Percentiles rank a stretch among this genome's conserved stretches.
phyloP scores from a whole-genome alignment of 1,284 basidiomycete genomes.

The Stygiomarasmius scandens region DNA sequence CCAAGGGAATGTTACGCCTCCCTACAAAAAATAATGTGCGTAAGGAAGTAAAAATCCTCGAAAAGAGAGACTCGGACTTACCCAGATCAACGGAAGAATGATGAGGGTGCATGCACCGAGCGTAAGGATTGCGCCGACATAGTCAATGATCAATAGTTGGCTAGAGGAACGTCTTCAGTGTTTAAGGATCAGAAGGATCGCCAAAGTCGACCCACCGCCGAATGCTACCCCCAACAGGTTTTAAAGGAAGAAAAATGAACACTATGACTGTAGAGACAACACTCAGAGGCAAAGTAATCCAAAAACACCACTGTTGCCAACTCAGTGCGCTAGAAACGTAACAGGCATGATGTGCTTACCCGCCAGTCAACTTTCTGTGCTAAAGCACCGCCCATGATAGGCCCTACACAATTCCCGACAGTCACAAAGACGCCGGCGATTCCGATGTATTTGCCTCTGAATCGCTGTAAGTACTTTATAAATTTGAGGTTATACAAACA shows the following conservation, averaged over 20 bases:
- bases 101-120: constrained; percentile 16
- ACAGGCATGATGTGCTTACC: too few relatives aligned
- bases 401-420: constrained; percentile 32
- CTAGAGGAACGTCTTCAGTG: not conserved
- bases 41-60: not conserved
- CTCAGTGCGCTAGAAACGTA: too few relatives aligned
- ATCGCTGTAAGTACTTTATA: too few relatives aligned
- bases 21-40: constrained; percentile 38
- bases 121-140: constrained; percentile 17
- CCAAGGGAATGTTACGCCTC: constrained; percentile 73
- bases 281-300: constrained; percentile 67
- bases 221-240: constrained; percentile 15
- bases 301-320: constrained; percentile 60
- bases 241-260: constrained; percentile 14
- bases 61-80: not conserved
- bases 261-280: constrained; percentile 26
- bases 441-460: constrained; percentile 64
- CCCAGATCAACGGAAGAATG: constrained; percentile 20
- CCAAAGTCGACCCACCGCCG: not conserved
- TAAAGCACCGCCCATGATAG: constrained; percentile 60
- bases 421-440: constrained; percentile 59
- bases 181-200: too few relatives aligned
- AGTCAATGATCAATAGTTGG: constrained; percentile 18
- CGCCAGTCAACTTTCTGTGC: constrained; percentile 64
- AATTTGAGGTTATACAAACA: too few relatives aligned